Evolutionary conservation across 176 grass and related monocot genomes (phyloP).

Genomic region (Leersia perrieri): DNA sequence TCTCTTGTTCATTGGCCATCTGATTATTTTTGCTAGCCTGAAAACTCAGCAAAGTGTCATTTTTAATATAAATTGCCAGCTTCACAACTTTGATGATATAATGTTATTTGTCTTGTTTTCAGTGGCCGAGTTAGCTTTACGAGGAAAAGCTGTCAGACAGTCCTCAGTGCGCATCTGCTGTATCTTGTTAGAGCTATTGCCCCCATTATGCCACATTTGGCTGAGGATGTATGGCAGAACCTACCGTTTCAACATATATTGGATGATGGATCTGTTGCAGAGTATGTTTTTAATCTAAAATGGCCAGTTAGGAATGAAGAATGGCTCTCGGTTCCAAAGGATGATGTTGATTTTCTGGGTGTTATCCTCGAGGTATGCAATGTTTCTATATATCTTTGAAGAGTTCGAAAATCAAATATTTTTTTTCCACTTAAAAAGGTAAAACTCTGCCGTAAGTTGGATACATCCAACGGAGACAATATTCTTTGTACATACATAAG

Average conservation of each 20-base stretch:
- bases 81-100: conserved; percentile 2
- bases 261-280: conserved; percentile 68
- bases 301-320: conserved; percentile 74
- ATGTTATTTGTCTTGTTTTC: conserved; percentile 31
- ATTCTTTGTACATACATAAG: conserved; percentile 6
- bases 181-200: conserved; percentile 86
- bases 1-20: background rate
- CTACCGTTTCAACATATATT: conserved; percentile 73
- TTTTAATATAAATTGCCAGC: background rate
- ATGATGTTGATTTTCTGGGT: conserved; percentile 74
- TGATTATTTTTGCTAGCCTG: conserved; percentile 11
- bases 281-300: conserved; percentile 87
- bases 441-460: conserved; percentile 20
- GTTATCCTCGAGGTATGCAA: conserved; percentile 73
- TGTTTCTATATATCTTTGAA: background rate
- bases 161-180: conserved; percentile 75
- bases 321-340: conserved; percentile 56
- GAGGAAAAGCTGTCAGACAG: conserved; percentile 92
- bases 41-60: background rate
- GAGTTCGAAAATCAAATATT: background rate
- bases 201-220: conserved; percentile 92
- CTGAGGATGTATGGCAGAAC: conserved; percentile 98
- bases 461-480: background rate
- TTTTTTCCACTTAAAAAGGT: background rate
- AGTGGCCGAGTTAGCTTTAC: conserved; percentile 77